Evolutionary conservation across 179 eudicot species (phyloP), one percentile per base, ranked within the genome.

Genomic region (Beta corolliflora): DNA sequence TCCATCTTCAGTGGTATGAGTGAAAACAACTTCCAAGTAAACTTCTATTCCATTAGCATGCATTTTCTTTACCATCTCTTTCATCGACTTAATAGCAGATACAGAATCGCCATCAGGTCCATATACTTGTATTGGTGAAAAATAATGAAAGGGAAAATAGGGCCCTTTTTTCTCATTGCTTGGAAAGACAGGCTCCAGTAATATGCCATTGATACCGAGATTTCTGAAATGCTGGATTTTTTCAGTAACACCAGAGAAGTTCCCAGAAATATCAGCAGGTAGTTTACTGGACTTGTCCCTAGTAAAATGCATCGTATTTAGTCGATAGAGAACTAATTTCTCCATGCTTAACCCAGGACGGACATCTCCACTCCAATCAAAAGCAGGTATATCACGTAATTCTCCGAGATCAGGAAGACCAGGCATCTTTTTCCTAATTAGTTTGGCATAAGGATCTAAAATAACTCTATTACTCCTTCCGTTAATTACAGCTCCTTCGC

Each of bases 11-110:
- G 89, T 82, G 9, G 96, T 88, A 78, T 94, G 96, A 44, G 97
- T 93, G 86, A 91, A 97, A 75, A 90, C 97, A 82, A 94, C 98
- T 89, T 97, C 99, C 50, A 97, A 65, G 71, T 90, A 86, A 81
- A 97, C 90, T 81, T 97, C 98, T 19, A 97, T 92, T 44, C 98
- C 97, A 81, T 77, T 83, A 23, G 88, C 87, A 83, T 97, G 99
- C 86, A 94, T 86, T 81, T 16, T 90, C 89, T 97, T 93, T 70
- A 94, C 90, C 99, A 93, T 93, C 83, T 90, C 97, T 82, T 97
- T 97, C 90, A 97, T 81, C 21, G 97, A 92, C 71, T 80, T 84
- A 75, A 87, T 92, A 76, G 91, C 79, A 64, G 89, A 84, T 48
- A 79, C 25, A 67, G 92, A 77, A 65, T 89, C 86, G 36, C 85